phyloP scores from a whole-genome alignment of 805 yeast species.

The Soucietia sequanensis region DNA sequence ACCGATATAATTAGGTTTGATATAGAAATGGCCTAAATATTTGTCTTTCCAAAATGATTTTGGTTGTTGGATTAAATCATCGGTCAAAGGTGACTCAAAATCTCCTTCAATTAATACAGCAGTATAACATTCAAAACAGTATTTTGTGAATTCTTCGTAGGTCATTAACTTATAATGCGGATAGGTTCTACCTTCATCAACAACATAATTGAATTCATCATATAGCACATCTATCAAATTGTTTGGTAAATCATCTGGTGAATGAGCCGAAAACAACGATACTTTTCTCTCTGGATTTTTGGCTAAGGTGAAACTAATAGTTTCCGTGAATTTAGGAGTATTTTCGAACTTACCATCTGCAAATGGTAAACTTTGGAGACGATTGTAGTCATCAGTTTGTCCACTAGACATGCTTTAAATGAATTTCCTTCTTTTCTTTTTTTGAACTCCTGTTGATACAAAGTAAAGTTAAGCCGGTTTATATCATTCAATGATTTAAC shows the following conservation, averaged over 20 bases:
- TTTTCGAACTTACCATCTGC: constrained; percentile 25
- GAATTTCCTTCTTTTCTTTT: not conserved
- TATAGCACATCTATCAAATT: constrained; percentile 46
- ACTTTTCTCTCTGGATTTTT: constrained; percentile 44
- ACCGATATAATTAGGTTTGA: constrained; percentile 85
- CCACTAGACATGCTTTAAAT: not conserved
- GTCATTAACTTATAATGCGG: constrained; percentile 50
- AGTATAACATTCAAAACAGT: constrained; percentile 68
- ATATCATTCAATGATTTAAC: too few relatives aligned
- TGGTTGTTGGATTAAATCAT: constrained; percentile 5
- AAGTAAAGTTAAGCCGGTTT: too few relatives aligned
- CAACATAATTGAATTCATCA: constrained; percentile 58
- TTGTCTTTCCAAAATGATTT: constrained; percentile 38
- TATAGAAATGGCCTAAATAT: constrained; percentile 71
- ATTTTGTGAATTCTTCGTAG: constrained; percentile 51
- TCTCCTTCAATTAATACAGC: constrained; percentile 55
- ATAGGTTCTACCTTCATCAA: constrained; percentile 74
- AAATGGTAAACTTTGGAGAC: constrained; percentile 25
- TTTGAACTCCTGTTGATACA: too few relatives aligned
- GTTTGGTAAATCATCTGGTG: constrained; percentile 47
- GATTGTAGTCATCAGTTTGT: not conserved
- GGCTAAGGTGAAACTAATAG: constrained; percentile 37
- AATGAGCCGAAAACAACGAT: constrained; percentile 61
- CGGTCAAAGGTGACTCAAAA: constrained; percentile 6
- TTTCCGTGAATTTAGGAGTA: constrained; percentile 32